A percentile compares a stretch with the other conserved stretches of the same genome.
These are phyloP conservation scores for Coprinopsis marcescibilis DNA, from an alignment of 768 basidiomycete genomes.

Conservation along the genomic window DNA sequence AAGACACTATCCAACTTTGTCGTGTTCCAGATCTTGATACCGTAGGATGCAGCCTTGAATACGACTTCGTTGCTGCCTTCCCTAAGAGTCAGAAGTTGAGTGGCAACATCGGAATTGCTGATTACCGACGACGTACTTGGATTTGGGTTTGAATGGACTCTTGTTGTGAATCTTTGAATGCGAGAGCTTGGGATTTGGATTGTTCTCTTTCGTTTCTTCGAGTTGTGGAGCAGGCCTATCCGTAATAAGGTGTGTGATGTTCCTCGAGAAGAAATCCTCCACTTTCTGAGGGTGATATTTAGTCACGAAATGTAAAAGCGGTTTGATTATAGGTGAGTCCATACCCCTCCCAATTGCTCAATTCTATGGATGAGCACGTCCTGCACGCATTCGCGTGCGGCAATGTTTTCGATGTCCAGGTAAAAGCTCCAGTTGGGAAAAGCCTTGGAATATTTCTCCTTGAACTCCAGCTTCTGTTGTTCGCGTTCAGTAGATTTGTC, in stretches of 20 bases:
- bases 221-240: slow-evolving; percentile 38
- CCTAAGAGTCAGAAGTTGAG: slow-evolving; percentile 1
- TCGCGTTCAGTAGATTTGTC: slow-evolving; percentile 48
- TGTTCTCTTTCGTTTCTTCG: slow-evolving; percentile 57
- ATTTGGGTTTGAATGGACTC: slow-evolving; percentile 62
- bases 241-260: slow-evolving; percentile 85
- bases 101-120: not conserved
- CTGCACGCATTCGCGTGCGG: slow-evolving; percentile 29
- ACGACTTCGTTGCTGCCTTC: slow-evolving; percentile 42
- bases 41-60: slow-evolving; percentile 59
- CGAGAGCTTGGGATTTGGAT: slow-evolving; percentile 27
- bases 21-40: slow-evolving; percentile 85
- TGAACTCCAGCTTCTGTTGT: slow-evolving; percentile 64
- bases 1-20: slow-evolving; percentile 68
- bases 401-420: slow-evolving; percentile 61
- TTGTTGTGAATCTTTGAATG: slow-evolving; percentile 35
- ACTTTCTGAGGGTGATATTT: slow-evolving; percentile 47
- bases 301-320: not conserved
- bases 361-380: slow-evolving; percentile 52
- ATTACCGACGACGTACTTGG: slow-evolving; percentile 38
- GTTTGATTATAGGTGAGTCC: slow-evolving; percentile 1
- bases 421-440: slow-evolving; percentile 85
- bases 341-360: slow-evolving; percentile 69
- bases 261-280: slow-evolving; percentile 83
- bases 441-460: slow-evolving; percentile 74